Evolutionary conservation across 345 rosid species (phyloP).

Genomic region (Tarenaya hassleriana): DNA sequence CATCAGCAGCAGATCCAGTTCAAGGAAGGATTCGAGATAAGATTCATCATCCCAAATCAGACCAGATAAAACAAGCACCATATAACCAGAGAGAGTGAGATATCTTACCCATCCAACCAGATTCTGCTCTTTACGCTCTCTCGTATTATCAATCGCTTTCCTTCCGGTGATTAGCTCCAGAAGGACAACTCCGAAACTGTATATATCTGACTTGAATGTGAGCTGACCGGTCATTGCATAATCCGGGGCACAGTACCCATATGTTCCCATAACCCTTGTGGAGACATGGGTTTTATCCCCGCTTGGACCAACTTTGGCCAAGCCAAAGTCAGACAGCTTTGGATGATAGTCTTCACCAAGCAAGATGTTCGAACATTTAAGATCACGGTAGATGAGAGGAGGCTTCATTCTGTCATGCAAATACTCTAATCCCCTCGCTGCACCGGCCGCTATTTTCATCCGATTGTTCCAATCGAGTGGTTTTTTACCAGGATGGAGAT

Average conservation of each 20-base stretch:
- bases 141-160: constrained; percentile 53
- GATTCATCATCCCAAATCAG: no score
- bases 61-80: neutral
- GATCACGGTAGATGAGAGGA: constrained; percentile 79
- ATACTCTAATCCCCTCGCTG: constrained; percentile 75
- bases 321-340: constrained; percentile 53
- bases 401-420: constrained; percentile 60
- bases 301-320: constrained; percentile 89
- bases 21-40: no score
- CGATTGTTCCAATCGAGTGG: constrained; percentile 62
- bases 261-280: constrained; percentile 92
- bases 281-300: constrained; percentile 84
- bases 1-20: no score
- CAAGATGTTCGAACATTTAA: constrained; percentile 76
- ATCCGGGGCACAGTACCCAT: constrained; percentile 61
- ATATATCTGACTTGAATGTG: constrained; percentile 78
- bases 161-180: constrained; percentile 80
- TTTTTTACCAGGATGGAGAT: constrained; percentile 33
- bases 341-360: constrained; percentile 46
- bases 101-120: constrained; percentile 72
- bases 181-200: constrained; percentile 81
- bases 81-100: neutral
- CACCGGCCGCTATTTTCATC: constrained; percentile 82
- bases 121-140: constrained; percentile 41
- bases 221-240: constrained; percentile 63